Evolutionary conservation across 2,329 filamentous ascomycete genomes (phyloP).

Genomic region (Trichoderma guizhouense): DNA sequence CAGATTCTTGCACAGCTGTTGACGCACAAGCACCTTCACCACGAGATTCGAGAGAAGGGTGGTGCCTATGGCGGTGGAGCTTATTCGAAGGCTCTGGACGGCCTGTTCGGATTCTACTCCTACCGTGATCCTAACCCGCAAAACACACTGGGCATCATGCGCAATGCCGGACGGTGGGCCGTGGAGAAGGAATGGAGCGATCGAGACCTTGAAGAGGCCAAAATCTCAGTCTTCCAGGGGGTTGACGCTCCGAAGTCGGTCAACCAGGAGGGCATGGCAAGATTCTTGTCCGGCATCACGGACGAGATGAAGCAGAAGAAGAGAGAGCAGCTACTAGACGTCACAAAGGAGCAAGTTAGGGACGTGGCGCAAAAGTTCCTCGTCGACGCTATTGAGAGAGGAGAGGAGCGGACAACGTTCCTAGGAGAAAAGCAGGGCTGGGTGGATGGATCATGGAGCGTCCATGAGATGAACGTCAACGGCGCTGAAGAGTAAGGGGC

Average conservation of each 20-base stretch:
- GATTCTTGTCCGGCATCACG: slow-evolving; percentile 81
- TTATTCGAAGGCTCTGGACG: slow-evolving; percentile 73
- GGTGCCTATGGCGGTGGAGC: slow-evolving; percentile 94
- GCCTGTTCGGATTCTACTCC: slow-evolving; percentile 90
- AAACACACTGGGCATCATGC: slow-evolving; percentile 84
- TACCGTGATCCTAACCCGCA: slow-evolving; percentile 95
- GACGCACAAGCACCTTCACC: slow-evolving; percentile 94
- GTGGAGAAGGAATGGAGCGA: slow-evolving; percentile 76
- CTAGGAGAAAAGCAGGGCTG: slow-evolving; percentile 81
- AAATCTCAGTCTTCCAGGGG: slow-evolving; percentile 88
- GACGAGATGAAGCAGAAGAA: slow-evolving; percentile 85
- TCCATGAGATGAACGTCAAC: slow-evolving; percentile 70
- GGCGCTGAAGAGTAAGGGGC: slow-evolving; percentile 32
- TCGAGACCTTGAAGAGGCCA: slow-evolving; percentile 89
- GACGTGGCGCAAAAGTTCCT: slow-evolving; percentile 79
- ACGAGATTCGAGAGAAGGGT: slow-evolving; percentile 96
- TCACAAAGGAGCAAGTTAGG: slow-evolving; percentile 74
- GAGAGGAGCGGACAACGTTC: slow-evolving; percentile 64
- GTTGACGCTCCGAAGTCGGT: slow-evolving; percentile 87
- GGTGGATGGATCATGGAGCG: slow-evolving; percentile 69
- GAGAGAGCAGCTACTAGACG: slow-evolving; percentile 81
- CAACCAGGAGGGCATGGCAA: slow-evolving; percentile 79
- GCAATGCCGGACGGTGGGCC: slow-evolving; percentile 78
- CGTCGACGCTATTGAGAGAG: slow-evolving; percentile 60
- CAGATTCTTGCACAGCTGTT: slow-evolving; percentile 88